Base-by-base conservation (phyloP, 2,329 filamentous ascomycete genomes). In the Cercospora citrullina region DNA sequence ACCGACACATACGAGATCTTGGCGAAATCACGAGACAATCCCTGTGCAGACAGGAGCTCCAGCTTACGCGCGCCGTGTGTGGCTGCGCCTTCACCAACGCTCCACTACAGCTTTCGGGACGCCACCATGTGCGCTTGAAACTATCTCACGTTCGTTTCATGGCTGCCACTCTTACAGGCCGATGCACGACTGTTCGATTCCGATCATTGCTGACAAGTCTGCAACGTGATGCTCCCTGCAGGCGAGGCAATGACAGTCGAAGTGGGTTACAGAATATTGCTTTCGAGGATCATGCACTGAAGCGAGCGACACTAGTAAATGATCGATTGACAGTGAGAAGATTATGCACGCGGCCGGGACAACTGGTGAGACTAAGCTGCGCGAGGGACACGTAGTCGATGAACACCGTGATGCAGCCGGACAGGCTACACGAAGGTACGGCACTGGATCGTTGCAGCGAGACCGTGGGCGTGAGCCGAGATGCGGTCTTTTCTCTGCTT, bases 1-100 rank as follows among this genome's bases (percentile, higher is more conserved):
- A 63, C 61, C 61, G 61, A 63, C 60, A 16, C 48, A 26, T 36
- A 59, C 48, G 26, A 61, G 57, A 14, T 36, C 60, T 63, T 60
- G 60, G 65, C 60, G 12, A 21, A n/a, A 36, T 57, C 30, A 48
- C 48, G 51, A 59, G 33, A 58, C 65, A 57, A n/a, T 57, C 10
- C 18, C 28, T 36, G 8, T 63, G 42, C 65, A 63, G 65, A 51
- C 61, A 57, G 45, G 28, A 63, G 61, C 61, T 63, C 42, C 18
- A 63, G 61, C 42, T 63, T 55, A 36, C 14, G 14, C 48, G 28
- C 42, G 21, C 28, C 6, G n/a, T 8, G 39, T n/a, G 60, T 63
- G 65, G 60, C 65, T 67, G 65, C 60, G 65, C 58, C 65, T 55
- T 55, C 48, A 55, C 48, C 23, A 39, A 18, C 39, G 23, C 61